Conservation (phyloP, 495 filamentous ascomycete genomes). For the Achaetomiella virescens region DNA sequence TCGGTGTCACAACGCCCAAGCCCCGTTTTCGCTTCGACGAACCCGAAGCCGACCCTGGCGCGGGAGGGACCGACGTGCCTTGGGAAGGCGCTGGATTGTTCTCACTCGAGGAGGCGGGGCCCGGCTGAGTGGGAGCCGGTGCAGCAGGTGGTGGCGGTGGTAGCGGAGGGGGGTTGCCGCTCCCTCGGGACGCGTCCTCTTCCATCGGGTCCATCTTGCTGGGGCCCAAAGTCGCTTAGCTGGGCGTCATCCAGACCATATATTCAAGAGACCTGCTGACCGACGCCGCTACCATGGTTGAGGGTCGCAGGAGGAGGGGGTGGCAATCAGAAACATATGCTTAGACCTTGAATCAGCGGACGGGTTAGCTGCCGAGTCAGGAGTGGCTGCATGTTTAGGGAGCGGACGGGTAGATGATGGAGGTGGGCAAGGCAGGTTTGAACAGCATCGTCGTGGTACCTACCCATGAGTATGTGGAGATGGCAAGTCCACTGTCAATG, state of each 20-base stretch:
- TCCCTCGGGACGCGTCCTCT: slow-evolving; percentile 10
- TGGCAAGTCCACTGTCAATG: no score
- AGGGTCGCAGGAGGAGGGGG: not conserved
- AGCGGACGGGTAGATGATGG: no score
- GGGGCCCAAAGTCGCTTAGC: not conserved
- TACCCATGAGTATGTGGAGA: no score
- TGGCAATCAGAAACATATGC: not conserved
- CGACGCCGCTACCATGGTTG: slow-evolving; percentile 13
- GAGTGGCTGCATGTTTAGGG: no score
- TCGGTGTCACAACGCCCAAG: slow-evolving; percentile 47
- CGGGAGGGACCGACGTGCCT: slow-evolving; percentile 13
- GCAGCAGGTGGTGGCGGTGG: slow-evolving; percentile 5
- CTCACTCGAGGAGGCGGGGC: slow-evolving; percentile 7
- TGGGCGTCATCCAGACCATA: not conserved
- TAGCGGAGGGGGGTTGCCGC: slow-evolving; percentile 1
- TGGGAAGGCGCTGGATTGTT: slow-evolving; percentile 9
- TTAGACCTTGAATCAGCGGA: not conserved
- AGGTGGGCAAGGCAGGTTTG: no score
- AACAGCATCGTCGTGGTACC: no score
- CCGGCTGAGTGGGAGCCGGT: not conserved
- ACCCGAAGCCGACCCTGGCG: slow-evolving; percentile 4
- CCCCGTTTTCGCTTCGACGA: slow-evolving; percentile 43
- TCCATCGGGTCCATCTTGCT: slow-evolving; percentile 27
- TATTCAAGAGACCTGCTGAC: slow-evolving; percentile 1
- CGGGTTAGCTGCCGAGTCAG: no score